Evolutionary conservation across 805 yeast species (phyloP).

Genomic region (Candida anglica): DNA sequence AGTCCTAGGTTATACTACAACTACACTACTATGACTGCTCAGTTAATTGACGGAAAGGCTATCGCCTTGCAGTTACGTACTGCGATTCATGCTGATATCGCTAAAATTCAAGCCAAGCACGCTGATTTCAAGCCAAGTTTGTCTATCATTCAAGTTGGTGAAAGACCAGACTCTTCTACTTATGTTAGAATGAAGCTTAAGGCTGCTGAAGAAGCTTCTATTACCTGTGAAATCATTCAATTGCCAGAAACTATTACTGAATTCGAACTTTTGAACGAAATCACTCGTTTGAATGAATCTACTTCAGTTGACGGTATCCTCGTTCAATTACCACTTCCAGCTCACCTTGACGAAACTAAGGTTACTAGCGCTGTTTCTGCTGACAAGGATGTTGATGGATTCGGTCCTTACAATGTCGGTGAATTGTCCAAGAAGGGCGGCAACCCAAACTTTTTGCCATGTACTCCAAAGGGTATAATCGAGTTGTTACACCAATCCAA

Average conservation of each 20-base stretch:
- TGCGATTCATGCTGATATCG: constrained; percentile 37
- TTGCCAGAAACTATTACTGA: constrained; percentile 57
- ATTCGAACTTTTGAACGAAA: constrained; percentile 49
- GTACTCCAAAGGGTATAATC: constrained; percentile 82
- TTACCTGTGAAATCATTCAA: constrained; percentile 56
- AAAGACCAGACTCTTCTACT: constrained; percentile 74
- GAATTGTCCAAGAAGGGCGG: constrained; percentile 74
- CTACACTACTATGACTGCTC: constrained; percentile 31
- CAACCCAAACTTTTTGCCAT: constrained; percentile 66
- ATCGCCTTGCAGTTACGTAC: constrained; percentile 38
- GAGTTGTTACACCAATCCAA: constrained; percentile 56
- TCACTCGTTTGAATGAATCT: constrained; percentile 56
- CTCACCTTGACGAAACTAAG: constrained; percentile 61
- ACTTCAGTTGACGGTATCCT: constrained; percentile 64
- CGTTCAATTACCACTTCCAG: constrained; percentile 75
- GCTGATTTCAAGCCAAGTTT: constrained; percentile 62
- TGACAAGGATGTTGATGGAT: constrained; percentile 80
- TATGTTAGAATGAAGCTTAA: constrained; percentile 77
- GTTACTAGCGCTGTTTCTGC: constrained; percentile 65
- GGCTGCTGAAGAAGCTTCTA: constrained; percentile 70
- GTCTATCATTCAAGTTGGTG: constrained; percentile 73
- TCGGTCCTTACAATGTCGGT: constrained; percentile 74
- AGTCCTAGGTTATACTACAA: no score
- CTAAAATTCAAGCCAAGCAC: constrained; percentile 35
- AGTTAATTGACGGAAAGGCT: constrained; percentile 42